Percentiles rank a stretch among this genome's conserved stretches.
These are phyloP conservation scores for Nepenthes gracilis DNA, from an alignment of 148 eudicot genomes.

Conservation along the genomic window DNA sequence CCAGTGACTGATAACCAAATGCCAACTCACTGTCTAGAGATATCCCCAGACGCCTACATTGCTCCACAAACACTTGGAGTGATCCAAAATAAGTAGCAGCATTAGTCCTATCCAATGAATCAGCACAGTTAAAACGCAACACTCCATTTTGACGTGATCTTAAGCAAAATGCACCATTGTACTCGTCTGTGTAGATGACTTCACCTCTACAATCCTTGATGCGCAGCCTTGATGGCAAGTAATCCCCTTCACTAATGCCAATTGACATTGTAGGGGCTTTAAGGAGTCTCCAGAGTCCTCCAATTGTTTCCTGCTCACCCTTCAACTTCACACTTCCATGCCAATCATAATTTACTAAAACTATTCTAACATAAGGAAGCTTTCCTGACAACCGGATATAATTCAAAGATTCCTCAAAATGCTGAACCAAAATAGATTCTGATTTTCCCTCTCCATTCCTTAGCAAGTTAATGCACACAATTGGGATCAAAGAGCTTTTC, in stretches of 20 bases:
- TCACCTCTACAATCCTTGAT: conserved; percentile 81
- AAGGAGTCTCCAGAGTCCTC: conserved; percentile 89
- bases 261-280: conserved; percentile 79
- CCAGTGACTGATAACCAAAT: conserved; percentile 49
- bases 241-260: conserved; percentile 91
- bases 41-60: conserved; percentile 88
- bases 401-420: conserved; percentile 84
- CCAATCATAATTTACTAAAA: conserved; percentile 90
- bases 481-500: conserved; percentile 63
- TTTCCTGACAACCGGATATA: conserved; percentile 59
- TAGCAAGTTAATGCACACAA: conserved; percentile 83
- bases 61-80: conserved; percentile 89
- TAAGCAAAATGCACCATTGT: conserved; percentile 78
- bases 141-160: conserved; percentile 93
- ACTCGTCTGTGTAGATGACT: conserved; percentile 56
- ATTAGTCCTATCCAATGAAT: conserved; percentile 95
- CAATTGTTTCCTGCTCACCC: conserved; percentile 90
- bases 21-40: conserved; percentile 93
- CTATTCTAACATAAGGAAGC: conserved; percentile 64
- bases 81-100: conserved; percentile 98
- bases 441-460: conserved; percentile 88
- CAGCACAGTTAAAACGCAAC: conserved; percentile 93
- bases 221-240: conserved; percentile 75
- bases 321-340: conserved; percentile 78
- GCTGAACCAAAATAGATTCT: conserved; percentile 75